These are phyloP conservation scores for Carpinus fangiana DNA, from an alignment of 306 rosid genomes.

Conservation along the genomic window DNA sequence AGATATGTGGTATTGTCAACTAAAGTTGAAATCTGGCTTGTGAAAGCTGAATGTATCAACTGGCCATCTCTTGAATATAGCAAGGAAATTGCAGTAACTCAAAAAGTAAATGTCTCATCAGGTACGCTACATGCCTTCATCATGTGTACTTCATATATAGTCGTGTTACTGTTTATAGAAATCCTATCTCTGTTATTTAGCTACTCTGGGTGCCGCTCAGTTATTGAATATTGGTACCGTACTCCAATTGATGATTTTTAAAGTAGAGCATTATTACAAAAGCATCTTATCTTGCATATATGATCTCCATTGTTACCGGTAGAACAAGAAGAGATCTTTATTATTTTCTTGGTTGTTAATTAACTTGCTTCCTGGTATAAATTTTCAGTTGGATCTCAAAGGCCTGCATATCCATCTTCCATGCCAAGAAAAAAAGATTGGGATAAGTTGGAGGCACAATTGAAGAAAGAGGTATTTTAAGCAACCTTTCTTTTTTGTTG, in stretches of 20 bases:
- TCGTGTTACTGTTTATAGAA: background rate
- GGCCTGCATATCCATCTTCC: conserved; percentile 84
- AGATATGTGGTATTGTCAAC: conserved; percentile 59
- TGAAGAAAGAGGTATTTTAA: conserved; percentile 71
- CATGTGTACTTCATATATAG: background rate
- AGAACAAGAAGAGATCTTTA: background rate
- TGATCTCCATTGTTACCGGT: background rate
- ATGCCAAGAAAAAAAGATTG: conserved; percentile 66
- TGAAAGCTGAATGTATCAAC: conserved; percentile 53
- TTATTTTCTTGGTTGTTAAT: background rate
- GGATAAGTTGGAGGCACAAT: conserved; percentile 87
- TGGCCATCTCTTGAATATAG: conserved; percentile 77
- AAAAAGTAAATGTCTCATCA: conserved; percentile 31
- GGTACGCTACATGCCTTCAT: conserved; percentile 35
- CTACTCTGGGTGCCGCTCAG: background rate
- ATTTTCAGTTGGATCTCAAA: conserved; percentile 49
- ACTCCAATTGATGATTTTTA: background rate
- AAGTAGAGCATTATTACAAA: background rate
- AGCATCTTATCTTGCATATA: background rate
- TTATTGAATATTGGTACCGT: background rate
- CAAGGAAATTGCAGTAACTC: conserved; percentile 39
- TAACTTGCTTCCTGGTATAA: conserved; percentile 19
- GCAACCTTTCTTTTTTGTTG: background rate
- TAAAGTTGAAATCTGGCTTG: conserved; percentile 78
- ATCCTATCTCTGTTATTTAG: background rate